Conservation (phyloP, 2,329 filamentous ascomycete genomes). For the Diplodia mutila region DNA sequence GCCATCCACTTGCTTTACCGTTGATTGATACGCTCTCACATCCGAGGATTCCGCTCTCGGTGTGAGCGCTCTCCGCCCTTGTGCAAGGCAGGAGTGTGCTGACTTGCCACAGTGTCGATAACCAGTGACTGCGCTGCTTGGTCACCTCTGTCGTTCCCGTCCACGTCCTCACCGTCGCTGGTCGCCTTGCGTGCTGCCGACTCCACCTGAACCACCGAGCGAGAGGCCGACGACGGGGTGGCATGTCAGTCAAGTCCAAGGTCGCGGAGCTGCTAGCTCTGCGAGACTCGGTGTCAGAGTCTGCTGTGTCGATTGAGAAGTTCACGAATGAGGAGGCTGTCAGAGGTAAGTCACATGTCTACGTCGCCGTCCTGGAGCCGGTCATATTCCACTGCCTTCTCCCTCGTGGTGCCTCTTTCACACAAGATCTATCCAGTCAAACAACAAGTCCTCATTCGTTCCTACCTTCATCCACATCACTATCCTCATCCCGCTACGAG, state of each 20-base stretch:
- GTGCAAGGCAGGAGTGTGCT: background rate
- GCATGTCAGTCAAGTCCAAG: conserved; percentile 44
- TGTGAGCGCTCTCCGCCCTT: background rate
- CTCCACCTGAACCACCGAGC: conserved; percentile 1
- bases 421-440: background rate
- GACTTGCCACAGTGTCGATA: background rate
- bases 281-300: conserved; percentile 47
- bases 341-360: conserved; percentile 40
- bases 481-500: background rate
- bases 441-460: background rate
- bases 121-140: background rate
- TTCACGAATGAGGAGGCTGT: conserved; percentile 48
- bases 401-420: background rate
- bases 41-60: background rate
- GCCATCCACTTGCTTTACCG: conserved; percentile 24
- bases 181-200: background rate
- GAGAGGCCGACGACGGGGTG: conserved; percentile 7
- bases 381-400: background rate
- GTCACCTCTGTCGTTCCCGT: background rate
- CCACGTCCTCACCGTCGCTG: background rate
- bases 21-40: conserved; percentile 19
- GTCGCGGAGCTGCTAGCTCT: conserved; percentile 48
- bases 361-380: background rate
- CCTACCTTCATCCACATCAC: background rate
- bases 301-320: conserved; percentile 47